Evolutionary conservation across 192 early-diverging fungal genomes (phyloP).

Genomic region (Linnemannia elongata): DNA sequence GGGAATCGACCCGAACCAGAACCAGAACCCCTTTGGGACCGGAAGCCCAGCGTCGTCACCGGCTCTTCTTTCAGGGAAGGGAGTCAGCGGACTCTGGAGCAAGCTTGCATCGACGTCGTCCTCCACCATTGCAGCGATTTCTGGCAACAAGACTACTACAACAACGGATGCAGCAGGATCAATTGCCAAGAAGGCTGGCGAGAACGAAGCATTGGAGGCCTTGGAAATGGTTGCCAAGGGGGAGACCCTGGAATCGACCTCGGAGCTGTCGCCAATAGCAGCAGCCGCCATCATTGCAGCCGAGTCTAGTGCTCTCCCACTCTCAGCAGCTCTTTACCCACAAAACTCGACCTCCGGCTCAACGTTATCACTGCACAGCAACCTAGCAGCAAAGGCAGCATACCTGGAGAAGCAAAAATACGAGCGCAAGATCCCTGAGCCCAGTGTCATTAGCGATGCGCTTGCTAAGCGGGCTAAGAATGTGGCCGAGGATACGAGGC

Average conservation of each 20-base stretch:
- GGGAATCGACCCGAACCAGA: conserved; percentile 46
- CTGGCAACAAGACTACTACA: conserved; percentile 7
- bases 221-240: neutral
- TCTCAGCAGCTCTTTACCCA: conserved; percentile 23
- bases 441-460: conserved; percentile 82
- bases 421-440: conserved; percentile 64
- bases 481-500: conserved; percentile 85
- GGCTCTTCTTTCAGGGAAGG: conserved; percentile 22
- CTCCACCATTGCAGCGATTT: conserved; percentile 35
- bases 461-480: conserved; percentile 82
- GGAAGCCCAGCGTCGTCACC: conserved; percentile 10
- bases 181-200: neutral
- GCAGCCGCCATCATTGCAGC: conserved; percentile 38
- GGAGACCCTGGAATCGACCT: neutral
- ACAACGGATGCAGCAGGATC: neutral
- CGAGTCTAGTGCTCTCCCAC: conserved; percentile 21
- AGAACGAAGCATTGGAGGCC: neutral
- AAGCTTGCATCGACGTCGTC: conserved; percentile 37
- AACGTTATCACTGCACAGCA: neutral
- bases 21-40: conserved; percentile 39
- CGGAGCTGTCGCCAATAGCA: conserved; percentile 43
- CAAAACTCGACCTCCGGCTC: neutral
- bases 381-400: conserved; percentile 3
- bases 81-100: conserved; percentile 50
- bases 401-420: conserved; percentile 7